Percentiles rank a stretch among this genome's conserved stretches.
phyloP scores from a whole-genome alignment of 257 asterid species.

The Oldenlandia corymbosa region DNA sequence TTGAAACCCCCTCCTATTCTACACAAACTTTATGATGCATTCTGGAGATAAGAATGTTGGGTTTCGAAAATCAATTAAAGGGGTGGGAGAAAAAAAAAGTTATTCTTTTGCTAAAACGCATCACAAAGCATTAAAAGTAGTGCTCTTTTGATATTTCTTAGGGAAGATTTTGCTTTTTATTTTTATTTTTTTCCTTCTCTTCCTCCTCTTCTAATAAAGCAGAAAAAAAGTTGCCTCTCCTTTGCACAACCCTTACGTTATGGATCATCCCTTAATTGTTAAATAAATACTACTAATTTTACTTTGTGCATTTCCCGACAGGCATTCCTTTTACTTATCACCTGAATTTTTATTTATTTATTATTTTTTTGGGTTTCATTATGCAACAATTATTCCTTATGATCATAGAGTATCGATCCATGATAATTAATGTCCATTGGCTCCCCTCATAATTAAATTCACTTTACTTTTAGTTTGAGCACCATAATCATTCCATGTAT shows the following conservation, averaged over 20 bases:
- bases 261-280: slow-evolving; percentile 29
- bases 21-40: slow-evolving; percentile 45
- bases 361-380: slow-evolving; percentile 8
- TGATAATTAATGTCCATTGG: too few species aligned
- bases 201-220: slow-evolving; percentile 24
- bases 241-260: slow-evolving; percentile 33
- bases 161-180: slow-evolving; percentile 33
- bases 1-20: slow-evolving; percentile 28
- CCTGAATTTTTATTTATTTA: background rate
- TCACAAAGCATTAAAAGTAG: slow-evolving; percentile 55
- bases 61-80: slow-evolving; percentile 44
- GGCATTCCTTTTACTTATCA: background rate
- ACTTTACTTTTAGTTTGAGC: slow-evolving; percentile 11
- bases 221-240: slow-evolving; percentile 31
- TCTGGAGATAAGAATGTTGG: slow-evolving; percentile 60
- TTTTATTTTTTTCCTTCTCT: slow-evolving; percentile 11
- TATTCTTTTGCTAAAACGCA: slow-evolving; percentile 46
- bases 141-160: slow-evolving; percentile 40
- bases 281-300: background rate
- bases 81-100: slow-evolving; percentile 23
- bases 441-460: slow-evolving; percentile 4
- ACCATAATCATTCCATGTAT: slow-evolving; percentile 21
- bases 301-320: slow-evolving; percentile 17
- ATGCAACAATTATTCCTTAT: slow-evolving; percentile 25
- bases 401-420: too few species aligned